Evolutionary conservation across 352 stramenopile genomes (phyloP).

Genomic region (Globisporangium sylvaticum): DNA sequence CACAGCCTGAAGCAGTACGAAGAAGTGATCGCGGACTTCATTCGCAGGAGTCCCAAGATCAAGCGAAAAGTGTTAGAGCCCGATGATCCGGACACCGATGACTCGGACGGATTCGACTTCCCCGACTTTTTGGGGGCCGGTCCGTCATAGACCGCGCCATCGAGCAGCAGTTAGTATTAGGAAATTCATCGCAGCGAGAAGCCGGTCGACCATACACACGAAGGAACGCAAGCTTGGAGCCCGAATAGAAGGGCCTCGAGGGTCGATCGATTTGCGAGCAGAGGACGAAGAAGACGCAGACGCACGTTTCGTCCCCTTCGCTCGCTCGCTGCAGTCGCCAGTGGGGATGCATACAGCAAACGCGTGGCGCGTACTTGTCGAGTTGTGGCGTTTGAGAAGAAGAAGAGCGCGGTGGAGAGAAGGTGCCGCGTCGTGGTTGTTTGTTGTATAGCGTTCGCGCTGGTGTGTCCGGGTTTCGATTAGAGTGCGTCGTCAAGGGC

Average conservation of each 20-base stretch:
- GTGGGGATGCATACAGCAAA: constrained; percentile 5
- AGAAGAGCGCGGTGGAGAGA: neutral
- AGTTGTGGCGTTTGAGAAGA: constrained; percentile 7
- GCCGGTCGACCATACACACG: neutral
- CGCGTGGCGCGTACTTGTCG: constrained; percentile 5
- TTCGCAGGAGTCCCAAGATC: constrained; percentile 47
- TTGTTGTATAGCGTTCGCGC: constrained; percentile 3
- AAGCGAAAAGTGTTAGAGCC: constrained; percentile 26
- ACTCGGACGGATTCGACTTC: constrained; percentile 19
- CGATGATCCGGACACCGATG: constrained; percentile 13
- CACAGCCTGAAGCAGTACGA: constrained; percentile 49
- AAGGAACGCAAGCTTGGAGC: constrained; percentile 8
- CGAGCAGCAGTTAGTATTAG: constrained; percentile 17
- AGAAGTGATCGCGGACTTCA: constrained; percentile 53
- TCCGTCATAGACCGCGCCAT: constrained; percentile 2
- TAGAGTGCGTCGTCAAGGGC: constrained; percentile 6
- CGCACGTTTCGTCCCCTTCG: neutral
- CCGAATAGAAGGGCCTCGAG: constrained; percentile 19
- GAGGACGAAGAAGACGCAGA: constrained; percentile 2
- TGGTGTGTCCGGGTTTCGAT: constrained; percentile 1
- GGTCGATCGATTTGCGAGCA: constrained; percentile 10
- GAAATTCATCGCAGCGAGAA: constrained; percentile 7
- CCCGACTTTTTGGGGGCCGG: constrained; percentile 15
- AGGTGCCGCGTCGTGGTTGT: neutral
- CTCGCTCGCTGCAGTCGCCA: neutral